Percentiles rank a stretch among this genome's conserved stretches.
phyloP scores from a whole-genome alignment of 1,139 yeast species.

The Protomyces lactucae-debilis region DNA sequence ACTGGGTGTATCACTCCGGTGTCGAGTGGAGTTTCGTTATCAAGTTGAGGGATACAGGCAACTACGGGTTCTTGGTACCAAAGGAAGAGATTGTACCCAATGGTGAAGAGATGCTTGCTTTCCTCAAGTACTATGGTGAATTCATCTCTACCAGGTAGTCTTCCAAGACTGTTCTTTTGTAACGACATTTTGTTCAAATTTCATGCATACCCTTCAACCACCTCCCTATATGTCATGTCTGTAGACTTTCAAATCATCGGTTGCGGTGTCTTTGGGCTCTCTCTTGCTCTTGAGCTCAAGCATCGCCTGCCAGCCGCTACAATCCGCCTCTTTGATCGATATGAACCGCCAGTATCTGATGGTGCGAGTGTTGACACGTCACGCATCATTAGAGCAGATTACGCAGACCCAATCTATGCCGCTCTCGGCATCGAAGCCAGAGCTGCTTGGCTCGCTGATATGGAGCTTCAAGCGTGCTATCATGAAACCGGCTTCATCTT shows the following conservation, averaged over 20 bases:
- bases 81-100: slow-evolving; percentile 65
- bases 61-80: slow-evolving; percentile 78
- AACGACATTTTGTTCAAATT: not conserved
- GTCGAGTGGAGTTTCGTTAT: slow-evolving; percentile 78
- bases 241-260: slow-evolving; percentile 41
- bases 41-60: slow-evolving; percentile 75
- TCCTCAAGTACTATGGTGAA: slow-evolving; percentile 63
- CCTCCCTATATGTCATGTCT: not conserved
- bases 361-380: slow-evolving; percentile 46
- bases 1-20: slow-evolving; percentile 71
- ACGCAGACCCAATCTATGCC: slow-evolving; percentile 43
- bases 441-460: slow-evolving; percentile 37
- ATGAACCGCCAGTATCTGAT: slow-evolving; percentile 43
- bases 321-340: slow-evolving; percentile 41
- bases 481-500: slow-evolving; percentile 35
- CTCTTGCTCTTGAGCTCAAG: slow-evolving; percentile 44
- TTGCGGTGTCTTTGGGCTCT: slow-evolving; percentile 49
- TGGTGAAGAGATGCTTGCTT: slow-evolving; percentile 65
- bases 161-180: not conserved
- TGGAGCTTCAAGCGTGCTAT: slow-evolving; percentile 39
- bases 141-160: slow-evolving; percentile 44
- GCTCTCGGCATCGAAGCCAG: slow-evolving; percentile 42
- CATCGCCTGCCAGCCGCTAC: slow-evolving; percentile 32
- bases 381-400: slow-evolving; percentile 44
- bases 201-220: too few relatives aligned